Base-by-base conservation (phyloP, 1,284 basidiomycete species). In the Apiotrichum veenhuisii region DNA sequence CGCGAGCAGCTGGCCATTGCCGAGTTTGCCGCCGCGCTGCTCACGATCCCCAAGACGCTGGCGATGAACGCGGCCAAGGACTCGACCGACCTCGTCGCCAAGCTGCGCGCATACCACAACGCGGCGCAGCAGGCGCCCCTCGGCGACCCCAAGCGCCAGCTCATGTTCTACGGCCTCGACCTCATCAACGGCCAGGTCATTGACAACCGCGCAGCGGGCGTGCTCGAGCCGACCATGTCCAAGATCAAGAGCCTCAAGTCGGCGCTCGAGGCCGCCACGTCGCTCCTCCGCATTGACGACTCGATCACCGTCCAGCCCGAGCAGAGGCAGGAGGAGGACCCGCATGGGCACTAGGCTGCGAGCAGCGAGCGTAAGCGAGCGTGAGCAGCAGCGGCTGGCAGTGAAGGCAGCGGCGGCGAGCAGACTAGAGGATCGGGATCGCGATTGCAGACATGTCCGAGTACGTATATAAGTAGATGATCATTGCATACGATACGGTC, bases 1-100 rank as follows among this genome's bases (percentile, higher is more conserved):
- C 84, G 96, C 68, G 96, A 99, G 79, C 96, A 99, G 78, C 82
- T 99, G 46, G 96, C 96, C 27, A 98, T 99, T 68, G 96, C 95
- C 37, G 96, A 99, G 77, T 98, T 98, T 74, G 95, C 96, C 36
- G 83, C 84, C 65, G 91, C 96, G 5, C 82, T 99, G 52, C 82
- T 98, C 41, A 85, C 94, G 20, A 98, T 99, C 67, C 94, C 95
- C 61, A 98, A 98, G 80, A 93, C 89, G 23, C 86, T 99, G 23
- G 89, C 96, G 2, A 90, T 98, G 61, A 99, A 99, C 74, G 96
- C 96, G 34, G 96, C 94, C 41, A 98, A 98, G 76, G 96, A 99
- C 77, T 93, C 93, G 48, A 98, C 95, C 2, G 93, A 98, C 57
- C 85, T 99, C 26, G 93, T 98, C 42, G 94, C 96, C 52, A 98